Percentiles rank a stretch among this genome's conserved stretches.
These are phyloP conservation scores for Coniosporium apollinis DNA, from an alignment of 495 filamentous ascomycete genomes.

Conservation along the genomic window DNA sequence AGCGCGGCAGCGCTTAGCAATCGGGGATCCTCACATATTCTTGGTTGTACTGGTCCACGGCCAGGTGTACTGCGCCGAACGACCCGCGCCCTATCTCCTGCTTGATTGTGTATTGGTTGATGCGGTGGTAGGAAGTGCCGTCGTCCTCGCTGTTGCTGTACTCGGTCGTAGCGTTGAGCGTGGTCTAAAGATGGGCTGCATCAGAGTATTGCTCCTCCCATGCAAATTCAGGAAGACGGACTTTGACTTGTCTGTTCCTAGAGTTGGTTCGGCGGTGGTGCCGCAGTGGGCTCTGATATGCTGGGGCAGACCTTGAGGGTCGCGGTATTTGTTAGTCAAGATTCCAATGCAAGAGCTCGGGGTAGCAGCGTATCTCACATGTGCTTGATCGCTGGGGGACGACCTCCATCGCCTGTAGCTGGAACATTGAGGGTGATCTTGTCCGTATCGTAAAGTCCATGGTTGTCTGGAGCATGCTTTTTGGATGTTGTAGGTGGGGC, in stretches of 20 bases:
- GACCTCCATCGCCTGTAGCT: conserved; percentile 4
- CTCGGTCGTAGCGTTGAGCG: conserved; percentile 72
- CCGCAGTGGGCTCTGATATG: conserved; percentile 24
- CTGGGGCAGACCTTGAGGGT: conserved; percentile 19
- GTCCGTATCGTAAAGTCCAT: conserved; percentile 8
- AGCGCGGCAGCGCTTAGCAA: background rate
- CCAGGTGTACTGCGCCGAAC: conserved; percentile 86
- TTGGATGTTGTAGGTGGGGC: conserved; percentile 1
- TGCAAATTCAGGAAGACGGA: conserved; percentile 7
- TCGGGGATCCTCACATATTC: conserved; percentile 63
- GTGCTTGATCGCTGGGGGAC: conserved; percentile 20
- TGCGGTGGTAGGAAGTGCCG: conserved; percentile 56
- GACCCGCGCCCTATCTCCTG: conserved; percentile 94
- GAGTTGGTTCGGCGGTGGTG: conserved; percentile 24
- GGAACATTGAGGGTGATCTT: conserved; percentile 21
- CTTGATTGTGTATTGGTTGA: conserved; percentile 89
- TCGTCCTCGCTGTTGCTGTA: conserved; percentile 79
- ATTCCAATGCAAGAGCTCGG: too few relatives aligned
- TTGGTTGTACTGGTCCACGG: conserved; percentile 73
- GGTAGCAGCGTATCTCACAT: conserved; percentile 16
- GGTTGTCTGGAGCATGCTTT: background rate
- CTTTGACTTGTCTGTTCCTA: conserved; percentile 21
- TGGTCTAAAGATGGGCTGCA: conserved; percentile 72
- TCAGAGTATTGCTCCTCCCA: too few relatives aligned
- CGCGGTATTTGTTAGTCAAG: too few relatives aligned